Base-by-base conservation (phyloP, 169 alveolate genomes). In the Eimeria falciformis region DNA sequence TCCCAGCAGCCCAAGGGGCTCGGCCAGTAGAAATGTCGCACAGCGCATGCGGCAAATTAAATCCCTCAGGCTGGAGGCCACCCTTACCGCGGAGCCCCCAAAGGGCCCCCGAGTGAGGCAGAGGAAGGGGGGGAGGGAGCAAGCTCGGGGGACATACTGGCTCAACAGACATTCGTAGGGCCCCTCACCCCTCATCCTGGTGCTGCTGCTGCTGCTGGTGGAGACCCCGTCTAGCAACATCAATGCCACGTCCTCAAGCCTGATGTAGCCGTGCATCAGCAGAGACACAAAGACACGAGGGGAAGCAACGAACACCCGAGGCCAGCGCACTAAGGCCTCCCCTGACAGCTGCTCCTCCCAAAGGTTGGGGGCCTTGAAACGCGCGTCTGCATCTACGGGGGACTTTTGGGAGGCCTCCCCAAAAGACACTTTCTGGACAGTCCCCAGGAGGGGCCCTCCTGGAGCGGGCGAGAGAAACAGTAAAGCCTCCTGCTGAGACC, bases 181-280 rank as follows among this genome's bases (percentile, higher is more conserved):
- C 2, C 55, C 84, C 5, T 18, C 5, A 62, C 84, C 45, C 65
- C 84, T 73, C 65, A 33, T 73, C 65, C 84, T 73, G 84, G 65
- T 18, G 84, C 40, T 21, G 84, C 84, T 73, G 84, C 65, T 73
- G 84, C 62, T 43, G 62, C 65, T 43, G 84, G 33, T 43, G 62
- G 65, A 9, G 12, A 73, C 84, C 21, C 84, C 84, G 40, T 73
- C 84, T 5, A 73, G 84, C 65, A 73, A 62, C 84, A 73, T 33
- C 84, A 73, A 18, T 11, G 66, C 25, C 1, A 73, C 65, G 18
- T 73, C 84, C 3, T 73, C 84, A 2, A 73, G 62, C 21, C n/a
- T 2, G 7, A 73, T 27, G 37, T 5, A 73, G 2, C 84, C 84
- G 45, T 73, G 84, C 84, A 73, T 73, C 45, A 73, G 45, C 4